These are phyloP conservation scores for Clonostachys chloroleuca DNA, from an alignment of 2,329 filamentous ascomycete species.

Conservation along the genomic window DNA sequence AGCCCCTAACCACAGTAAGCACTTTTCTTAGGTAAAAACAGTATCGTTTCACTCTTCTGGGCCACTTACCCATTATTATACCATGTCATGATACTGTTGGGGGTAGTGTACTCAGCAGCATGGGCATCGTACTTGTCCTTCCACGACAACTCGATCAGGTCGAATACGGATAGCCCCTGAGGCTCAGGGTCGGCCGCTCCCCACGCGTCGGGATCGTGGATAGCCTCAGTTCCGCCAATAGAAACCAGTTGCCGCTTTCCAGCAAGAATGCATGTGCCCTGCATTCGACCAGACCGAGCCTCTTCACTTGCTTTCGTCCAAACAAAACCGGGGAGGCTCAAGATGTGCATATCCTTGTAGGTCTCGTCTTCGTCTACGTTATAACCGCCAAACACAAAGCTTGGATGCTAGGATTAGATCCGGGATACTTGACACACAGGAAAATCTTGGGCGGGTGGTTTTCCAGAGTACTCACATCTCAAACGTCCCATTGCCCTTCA, in stretches of 20 bases:
- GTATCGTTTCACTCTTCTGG: neutral
- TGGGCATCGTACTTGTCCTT: conserved; percentile 22
- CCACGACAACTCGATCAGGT: conserved; percentile 29
- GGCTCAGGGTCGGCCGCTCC: conserved; percentile 22
- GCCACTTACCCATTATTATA: neutral
- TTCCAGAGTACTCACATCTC: neutral
- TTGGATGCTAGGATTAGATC: neutral
- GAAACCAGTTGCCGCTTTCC: conserved; percentile 31
- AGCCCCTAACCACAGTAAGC: neutral
- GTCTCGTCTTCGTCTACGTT: conserved; percentile 4
- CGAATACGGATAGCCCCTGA: conserved; percentile 30
- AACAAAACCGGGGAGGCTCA: conserved; percentile 29
- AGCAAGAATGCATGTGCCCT: neutral
- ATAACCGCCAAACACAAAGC: neutral
- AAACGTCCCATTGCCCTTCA: neutral
- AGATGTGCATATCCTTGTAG: conserved; percentile 23
- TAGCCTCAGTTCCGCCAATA: conserved; percentile 19
- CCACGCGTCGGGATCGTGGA: neutral
- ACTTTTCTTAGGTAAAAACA: neutral
- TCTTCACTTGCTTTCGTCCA: conserved; percentile 14
- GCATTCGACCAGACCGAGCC: neutral
- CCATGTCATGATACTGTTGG: neutral
- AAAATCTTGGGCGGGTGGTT: neutral
- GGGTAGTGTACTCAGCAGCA: conserved; percentile 19
- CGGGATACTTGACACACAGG: neutral